A percentile compares a stretch with the other conserved stretches of the same genome.
Conservation (phyloP, 495 filamentous ascomycete genomes). For the Neurospora sp. region DNA sequence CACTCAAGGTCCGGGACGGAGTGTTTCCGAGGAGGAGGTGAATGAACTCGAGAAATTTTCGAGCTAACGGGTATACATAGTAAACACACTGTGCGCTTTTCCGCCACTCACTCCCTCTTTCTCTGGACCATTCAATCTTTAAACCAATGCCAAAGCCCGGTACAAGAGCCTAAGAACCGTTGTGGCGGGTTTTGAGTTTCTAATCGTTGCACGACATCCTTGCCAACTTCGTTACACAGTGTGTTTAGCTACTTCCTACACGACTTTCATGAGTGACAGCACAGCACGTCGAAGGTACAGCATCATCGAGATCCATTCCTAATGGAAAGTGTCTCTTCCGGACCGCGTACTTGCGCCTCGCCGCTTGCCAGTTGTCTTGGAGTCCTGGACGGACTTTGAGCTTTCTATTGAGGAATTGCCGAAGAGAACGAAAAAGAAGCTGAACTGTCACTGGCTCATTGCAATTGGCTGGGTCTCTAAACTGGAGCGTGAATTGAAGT, state of each 20-base stretch:
- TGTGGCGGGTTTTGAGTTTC: neutral
- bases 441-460: neutral
- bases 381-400: neutral
- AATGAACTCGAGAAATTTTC: neutral
- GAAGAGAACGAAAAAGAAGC: neutral
- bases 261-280: neutral
- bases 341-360: neutral
- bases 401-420: neutral
- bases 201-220: neutral
- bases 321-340: neutral
- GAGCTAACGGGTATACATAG: neutral
- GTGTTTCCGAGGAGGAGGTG: neutral
- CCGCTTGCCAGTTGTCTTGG: neutral
- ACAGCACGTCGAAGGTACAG: neutral
- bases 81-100: neutral
- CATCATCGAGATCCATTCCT: neutral
- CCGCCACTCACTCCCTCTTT: neutral
- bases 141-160: neutral
- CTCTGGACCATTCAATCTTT: too few relatives aligned
- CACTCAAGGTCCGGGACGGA: neutral
- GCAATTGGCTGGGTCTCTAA: too few relatives aligned
- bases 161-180: neutral
- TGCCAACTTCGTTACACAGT: neutral
- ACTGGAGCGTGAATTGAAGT: too few relatives aligned
- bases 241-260: neutral